These are phyloP conservation scores for Cutaneotrichosporon sp. DNA, from an alignment of 1,284 basidiomycete genomes.

Conservation along the genomic window DNA sequence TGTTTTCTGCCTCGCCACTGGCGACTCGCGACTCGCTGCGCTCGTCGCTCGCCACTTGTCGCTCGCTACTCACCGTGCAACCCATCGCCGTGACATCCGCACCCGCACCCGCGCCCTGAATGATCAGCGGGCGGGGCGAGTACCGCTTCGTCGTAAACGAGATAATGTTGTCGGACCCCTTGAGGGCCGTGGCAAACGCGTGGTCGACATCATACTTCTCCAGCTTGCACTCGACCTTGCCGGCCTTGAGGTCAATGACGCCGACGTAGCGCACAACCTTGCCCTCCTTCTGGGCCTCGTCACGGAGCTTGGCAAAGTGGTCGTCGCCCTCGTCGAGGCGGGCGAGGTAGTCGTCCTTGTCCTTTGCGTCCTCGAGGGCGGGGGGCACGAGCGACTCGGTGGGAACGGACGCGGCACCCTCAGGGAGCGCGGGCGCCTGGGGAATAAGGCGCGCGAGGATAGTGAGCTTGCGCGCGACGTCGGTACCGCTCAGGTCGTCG, in stretches of 20 bases:
- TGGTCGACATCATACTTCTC: slow-evolving; percentile 86
- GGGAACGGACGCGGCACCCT: slow-evolving; percentile 72
- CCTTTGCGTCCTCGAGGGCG: slow-evolving; percentile 61
- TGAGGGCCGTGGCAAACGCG: slow-evolving; percentile 89
- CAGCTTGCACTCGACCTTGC: slow-evolving; percentile 76
- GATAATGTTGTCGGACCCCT: slow-evolving; percentile 96
- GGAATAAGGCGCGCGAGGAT: slow-evolving; percentile 79
- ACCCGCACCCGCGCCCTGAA: slow-evolving; percentile 93
- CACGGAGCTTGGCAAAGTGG: slow-evolving; percentile 69
- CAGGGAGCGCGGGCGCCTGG: slow-evolving; percentile 50
- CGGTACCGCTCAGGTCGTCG: slow-evolving; percentile 92
- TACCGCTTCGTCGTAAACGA: slow-evolving; percentile 93
- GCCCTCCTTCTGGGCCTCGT: slow-evolving; percentile 68
- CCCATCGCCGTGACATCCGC: slow-evolving; percentile 98
- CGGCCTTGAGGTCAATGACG: slow-evolving; percentile 74
- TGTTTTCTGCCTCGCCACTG: neutral
- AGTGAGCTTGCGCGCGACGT: slow-evolving; percentile 94
- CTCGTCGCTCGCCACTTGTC: neutral
- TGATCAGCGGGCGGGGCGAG: slow-evolving; percentile 73
- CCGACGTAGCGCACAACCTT: slow-evolving; percentile 91
- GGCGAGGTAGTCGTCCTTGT: slow-evolving; percentile 74
- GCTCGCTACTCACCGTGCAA: slow-evolving; percentile 56
- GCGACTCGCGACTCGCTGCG: neutral
- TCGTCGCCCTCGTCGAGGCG: slow-evolving; percentile 78
- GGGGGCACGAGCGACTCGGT: slow-evolving; percentile 82